phyloP scores from a whole-genome alignment of 768 basidiomycete species.

The Polyporus arcularius region DNA sequence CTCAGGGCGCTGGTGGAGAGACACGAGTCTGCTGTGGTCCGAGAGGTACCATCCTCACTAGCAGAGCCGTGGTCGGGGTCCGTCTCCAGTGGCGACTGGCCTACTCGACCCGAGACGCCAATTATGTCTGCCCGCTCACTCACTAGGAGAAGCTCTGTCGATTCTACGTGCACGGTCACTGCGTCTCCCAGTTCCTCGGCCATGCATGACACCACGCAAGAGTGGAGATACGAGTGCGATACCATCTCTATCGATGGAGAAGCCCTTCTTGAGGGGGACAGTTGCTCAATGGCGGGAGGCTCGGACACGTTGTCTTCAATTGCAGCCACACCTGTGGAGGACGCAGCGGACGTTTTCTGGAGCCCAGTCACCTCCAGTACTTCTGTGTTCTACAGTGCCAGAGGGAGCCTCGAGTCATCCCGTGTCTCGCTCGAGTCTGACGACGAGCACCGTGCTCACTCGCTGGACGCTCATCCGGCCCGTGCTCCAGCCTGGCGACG shows the following conservation, averaged over 20 bases:
- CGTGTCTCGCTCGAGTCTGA: background rate
- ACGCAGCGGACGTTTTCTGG: constrained; percentile 1
- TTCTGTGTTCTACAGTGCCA: constrained; percentile 19
- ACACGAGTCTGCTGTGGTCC: background rate
- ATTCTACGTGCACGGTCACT: constrained; percentile 13
- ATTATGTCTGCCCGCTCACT: constrained; percentile 1
- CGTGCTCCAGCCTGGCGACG: background rate
- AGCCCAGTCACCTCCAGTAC: constrained; percentile 7
- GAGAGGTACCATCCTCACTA: background rate
- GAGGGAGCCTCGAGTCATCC: constrained; percentile 4
- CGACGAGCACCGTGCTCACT: background rate
- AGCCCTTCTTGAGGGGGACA: background rate
- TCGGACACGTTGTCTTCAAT: background rate
- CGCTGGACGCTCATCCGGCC: background rate
- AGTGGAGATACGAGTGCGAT: background rate
- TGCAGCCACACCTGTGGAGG: background rate
- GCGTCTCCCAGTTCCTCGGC: constrained; percentile 15
- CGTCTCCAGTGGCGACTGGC: background rate
- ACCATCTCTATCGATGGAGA: background rate
- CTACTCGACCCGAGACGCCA: background rate
- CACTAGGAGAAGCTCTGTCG: constrained; percentile 2
- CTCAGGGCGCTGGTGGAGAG: background rate
- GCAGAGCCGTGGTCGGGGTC: constrained; percentile 10
- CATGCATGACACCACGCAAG: background rate
- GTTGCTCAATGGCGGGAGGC: background rate